Evolutionary conservation across 257 asterid genomes (phyloP).

Genomic region (Solanum gracilifrons): DNA sequence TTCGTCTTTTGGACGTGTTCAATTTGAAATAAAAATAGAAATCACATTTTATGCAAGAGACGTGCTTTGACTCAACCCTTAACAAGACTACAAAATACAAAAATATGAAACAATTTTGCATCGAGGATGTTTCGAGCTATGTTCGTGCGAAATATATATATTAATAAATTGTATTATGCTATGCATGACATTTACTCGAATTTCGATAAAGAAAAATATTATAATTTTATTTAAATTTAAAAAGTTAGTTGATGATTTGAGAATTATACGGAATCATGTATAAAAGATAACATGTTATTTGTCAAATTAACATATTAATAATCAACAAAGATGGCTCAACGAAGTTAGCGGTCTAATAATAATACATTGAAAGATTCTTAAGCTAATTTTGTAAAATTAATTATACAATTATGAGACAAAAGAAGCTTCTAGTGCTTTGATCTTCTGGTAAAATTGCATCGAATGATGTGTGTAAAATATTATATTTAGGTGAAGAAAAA

Average conservation of each 20-base stretch:
- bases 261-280: not conserved
- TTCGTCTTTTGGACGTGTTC: not conserved
- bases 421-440: not conserved
- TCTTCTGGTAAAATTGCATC: not conserved
- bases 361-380: not conserved
- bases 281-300: not conserved
- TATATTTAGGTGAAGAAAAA: too few relatives aligned
- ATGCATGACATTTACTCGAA: not conserved
- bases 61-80: not conserved
- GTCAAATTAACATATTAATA: not conserved
- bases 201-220: not conserved
- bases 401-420: not conserved
- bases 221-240: not conserved
- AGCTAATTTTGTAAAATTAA: not conserved
- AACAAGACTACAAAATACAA: not conserved
- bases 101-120: not conserved
- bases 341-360: not conserved
- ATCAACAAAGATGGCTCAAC: not conserved
- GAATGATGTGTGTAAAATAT: not conserved
- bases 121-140: not conserved
- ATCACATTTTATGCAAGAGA: not conserved
- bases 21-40: not conserved
- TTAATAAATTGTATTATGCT: not conserved
- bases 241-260: not conserved
- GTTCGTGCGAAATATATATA: not conserved